A percentile compares a stretch with the other conserved stretches of the same genome.
Evolutionary conservation across 1,139 yeast genomes (phyloP).

Genomic region (Nadsonia commutata): DNA sequence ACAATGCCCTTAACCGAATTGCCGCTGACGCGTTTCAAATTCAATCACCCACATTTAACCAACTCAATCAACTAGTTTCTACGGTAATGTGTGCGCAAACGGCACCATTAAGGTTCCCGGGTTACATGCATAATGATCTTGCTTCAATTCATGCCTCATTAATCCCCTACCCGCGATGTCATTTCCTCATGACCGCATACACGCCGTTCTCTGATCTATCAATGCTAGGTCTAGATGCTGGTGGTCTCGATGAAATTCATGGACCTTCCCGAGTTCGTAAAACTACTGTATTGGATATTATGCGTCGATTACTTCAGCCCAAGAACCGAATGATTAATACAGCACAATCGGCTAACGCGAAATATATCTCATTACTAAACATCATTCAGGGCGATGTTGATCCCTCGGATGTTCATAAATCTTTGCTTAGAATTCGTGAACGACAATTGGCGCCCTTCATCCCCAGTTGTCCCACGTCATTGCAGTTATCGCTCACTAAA

Average conservation of each 20-base stretch:
- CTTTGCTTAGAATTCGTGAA: slow-evolving; percentile 61
- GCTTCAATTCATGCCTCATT: slow-evolving; percentile 72
- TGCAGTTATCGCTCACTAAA: slow-evolving; percentile 65
- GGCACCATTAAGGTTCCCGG: slow-evolving; percentile 80
- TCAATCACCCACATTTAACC: slow-evolving; percentile 40
- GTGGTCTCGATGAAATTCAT: slow-evolving; percentile 38
- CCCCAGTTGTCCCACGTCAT: slow-evolving; percentile 74
- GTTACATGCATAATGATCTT: slow-evolving; percentile 77
- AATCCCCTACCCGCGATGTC: slow-evolving; percentile 80
- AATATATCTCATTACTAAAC: slow-evolving; percentile 60
- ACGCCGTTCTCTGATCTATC: slow-evolving; percentile 58
- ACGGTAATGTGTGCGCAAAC: slow-evolving; percentile 76
- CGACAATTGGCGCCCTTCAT: slow-evolving; percentile 53
- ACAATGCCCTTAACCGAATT: slow-evolving; percentile 62
- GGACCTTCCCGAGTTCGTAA: slow-evolving; percentile 46
- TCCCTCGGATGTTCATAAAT: slow-evolving; percentile 66
- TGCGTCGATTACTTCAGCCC: slow-evolving; percentile 69
- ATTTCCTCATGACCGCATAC: slow-evolving; percentile 72
- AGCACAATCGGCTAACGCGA: slow-evolving; percentile 25
- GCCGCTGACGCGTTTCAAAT: slow-evolving; percentile 38
- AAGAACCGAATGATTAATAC: slow-evolving; percentile 54
- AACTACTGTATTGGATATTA: slow-evolving; percentile 71
- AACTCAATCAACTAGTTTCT: slow-evolving; percentile 74
- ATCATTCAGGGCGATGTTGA: slow-evolving; percentile 63
- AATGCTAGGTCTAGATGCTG: too few species aligned